Evolutionary conservation across 257 asterid genomes (phyloP), one percentile per base, ranked within the genome.

Genomic region (Fraxinus pennsylvanica): DNA sequence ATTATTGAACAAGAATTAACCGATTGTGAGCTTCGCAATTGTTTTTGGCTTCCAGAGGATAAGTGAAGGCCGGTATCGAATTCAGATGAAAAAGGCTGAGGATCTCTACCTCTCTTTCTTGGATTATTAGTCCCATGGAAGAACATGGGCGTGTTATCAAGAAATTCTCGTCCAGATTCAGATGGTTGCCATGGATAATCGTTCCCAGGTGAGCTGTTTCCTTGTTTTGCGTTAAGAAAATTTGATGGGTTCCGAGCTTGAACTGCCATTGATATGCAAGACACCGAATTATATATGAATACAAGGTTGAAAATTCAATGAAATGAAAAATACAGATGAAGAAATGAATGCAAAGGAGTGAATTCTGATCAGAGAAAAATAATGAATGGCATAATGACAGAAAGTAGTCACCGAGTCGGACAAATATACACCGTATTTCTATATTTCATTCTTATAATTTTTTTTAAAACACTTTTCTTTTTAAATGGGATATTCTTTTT

Each of bases 181-280:
- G 83, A 61, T 22, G 68, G 84, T 25, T 79, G 87, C 59, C 65
- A 82, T 5, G 76, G 72, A 63, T 76, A 81, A 45, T 81, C 81
- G 71, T 76, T 80, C 19, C 82, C 72, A 8, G 59, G 73, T 30
- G 82, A 82, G 63, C 57, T 81, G 33, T 81, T 85, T 32, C 85
- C 84, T 71, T 83, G 87, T 73, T 83, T 84, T 32, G 66, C 66
- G 72, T 65, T 47, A 32, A 81, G 86, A 74, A 81, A 81, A 61
- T 83, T 85, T 32, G 91, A 87, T 8, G 89, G 82, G 61, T 87
- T 83, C 73, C 81, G 91, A 83, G 89, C 91, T 85, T 87, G 91
- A 79, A 87, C 87, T 17, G 89, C 89, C 91, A 87, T 87, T 33
- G 36, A 15, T 50, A 50, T 12, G n/a, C 6, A 14, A 4, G 0